Evolutionary conservation across 2,329 filamentous ascomycete genomes (phyloP).

Genomic region (Hypoxylon sp.): DNA sequence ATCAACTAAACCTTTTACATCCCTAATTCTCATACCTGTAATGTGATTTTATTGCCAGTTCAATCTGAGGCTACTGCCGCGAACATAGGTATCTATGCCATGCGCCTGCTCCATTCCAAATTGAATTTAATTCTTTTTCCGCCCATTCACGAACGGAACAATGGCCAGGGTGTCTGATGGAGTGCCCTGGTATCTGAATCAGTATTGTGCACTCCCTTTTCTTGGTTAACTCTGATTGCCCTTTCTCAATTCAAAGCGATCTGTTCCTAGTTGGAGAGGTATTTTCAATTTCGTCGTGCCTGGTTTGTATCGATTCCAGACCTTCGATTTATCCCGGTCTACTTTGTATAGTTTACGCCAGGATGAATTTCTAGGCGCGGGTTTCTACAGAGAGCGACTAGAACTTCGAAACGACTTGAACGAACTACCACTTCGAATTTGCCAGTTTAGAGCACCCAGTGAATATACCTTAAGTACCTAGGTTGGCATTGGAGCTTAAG

Average conservation of each 20-base stretch:
- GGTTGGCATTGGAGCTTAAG: background rate
- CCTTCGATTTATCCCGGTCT: background rate
- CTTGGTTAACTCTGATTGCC: background rate
- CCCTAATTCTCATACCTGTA: background rate
- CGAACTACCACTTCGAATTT: background rate
- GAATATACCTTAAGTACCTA: too few relatives aligned
- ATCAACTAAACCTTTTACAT: slow-evolving; percentile 5
- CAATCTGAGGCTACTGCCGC: background rate
- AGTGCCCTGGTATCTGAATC: background rate
- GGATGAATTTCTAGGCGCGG: background rate
- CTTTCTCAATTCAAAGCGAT: background rate
- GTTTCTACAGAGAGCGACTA: background rate
- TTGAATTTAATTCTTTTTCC: background rate
- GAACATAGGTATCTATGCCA: background rate
- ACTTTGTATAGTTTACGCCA: background rate
- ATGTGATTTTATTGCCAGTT: slow-evolving; percentile 6
- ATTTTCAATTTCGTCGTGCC: too few relatives aligned
- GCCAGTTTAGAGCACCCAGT: background rate
- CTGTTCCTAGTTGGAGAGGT: background rate
- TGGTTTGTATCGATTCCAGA: too few relatives aligned
- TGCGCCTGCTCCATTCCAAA: background rate
- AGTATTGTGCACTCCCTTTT: background rate
- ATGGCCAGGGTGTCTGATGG: background rate
- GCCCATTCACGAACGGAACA: background rate
- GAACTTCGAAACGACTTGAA: background rate